Percentiles rank a stretch among this genome's conserved stretches.
These are phyloP conservation scores for Tulasnella sp. DNA, from an alignment of 768 basidiomycete genomes.

Conservation along the genomic window DNA sequence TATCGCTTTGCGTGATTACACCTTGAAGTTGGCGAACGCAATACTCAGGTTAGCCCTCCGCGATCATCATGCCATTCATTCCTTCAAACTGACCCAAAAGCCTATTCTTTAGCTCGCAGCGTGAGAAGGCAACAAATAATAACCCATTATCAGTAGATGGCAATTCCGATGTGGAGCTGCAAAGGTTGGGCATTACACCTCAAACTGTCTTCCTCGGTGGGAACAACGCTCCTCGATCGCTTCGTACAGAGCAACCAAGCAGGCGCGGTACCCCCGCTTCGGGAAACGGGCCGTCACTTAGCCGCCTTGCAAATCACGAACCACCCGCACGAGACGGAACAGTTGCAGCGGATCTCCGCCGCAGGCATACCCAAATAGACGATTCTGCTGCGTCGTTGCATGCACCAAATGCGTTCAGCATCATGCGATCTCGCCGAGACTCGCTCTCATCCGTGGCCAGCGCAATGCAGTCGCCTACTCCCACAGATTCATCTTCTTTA, in stretches of 20 bases:
- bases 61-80: no score
- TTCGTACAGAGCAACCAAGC: not conserved
- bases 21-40: slow-evolving; percentile 69
- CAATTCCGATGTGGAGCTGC: slow-evolving; percentile 59
- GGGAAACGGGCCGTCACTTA: slow-evolving; percentile 2
- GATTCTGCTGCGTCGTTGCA: slow-evolving; percentile 53
- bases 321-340: slow-evolving; percentile 5
- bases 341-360: slow-evolving; percentile 67
- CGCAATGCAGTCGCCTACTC: slow-evolving; percentile 19
- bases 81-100: not conserved
- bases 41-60: slow-evolving; percentile 48
- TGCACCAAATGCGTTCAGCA: slow-evolving; percentile 28
- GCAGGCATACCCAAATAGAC: slow-evolving; percentile 64
- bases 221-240: slow-evolving; percentile 21
- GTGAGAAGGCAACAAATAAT: not conserved
- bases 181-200: slow-evolving; percentile 79
- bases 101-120: slow-evolving; percentile 1
- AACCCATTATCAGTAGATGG: slow-evolving; percentile 40
- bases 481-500: slow-evolving; percentile 21
- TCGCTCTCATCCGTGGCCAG: slow-evolving; percentile 30
- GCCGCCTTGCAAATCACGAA: slow-evolving; percentile 15
- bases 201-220: slow-evolving; percentile 75
- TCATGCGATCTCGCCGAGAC: slow-evolving; percentile 34
- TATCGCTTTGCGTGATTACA: slow-evolving; percentile 78
- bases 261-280: not conserved